Base-by-base conservation (phyloP, 176 grass and related monocot genomes). In the Themeda triandra region DNA sequence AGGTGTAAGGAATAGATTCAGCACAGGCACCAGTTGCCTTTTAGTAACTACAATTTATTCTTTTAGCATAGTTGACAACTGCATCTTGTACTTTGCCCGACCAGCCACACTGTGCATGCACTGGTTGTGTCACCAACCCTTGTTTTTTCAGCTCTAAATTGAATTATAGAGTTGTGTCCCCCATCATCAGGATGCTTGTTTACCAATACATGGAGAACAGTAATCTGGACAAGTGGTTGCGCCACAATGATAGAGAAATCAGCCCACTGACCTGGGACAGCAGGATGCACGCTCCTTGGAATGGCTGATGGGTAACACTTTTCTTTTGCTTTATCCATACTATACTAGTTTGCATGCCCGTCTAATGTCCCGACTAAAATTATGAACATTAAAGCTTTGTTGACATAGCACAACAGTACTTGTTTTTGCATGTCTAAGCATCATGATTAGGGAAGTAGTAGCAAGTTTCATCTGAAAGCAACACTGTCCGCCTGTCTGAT, bases 261-360 rank as follows among this genome's bases (percentile, higher is more conserved):
- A 95, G 89, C 39, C 89, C 87, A 18, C 88, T 98, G 45, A 95
- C 86, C 67, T 98, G 91, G 96, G 91, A 95, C 30, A 90, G 92
- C 27, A 95, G 96, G 86, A 92, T 98, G 89, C 94, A 93, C 93
- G 80, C 94, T 98, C 59, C 91, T 98, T 54, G 96, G 96, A 87
- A 98, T 91, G 6, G 93, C 96, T 64, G 93, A 89, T 93, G 96
- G 89, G 96, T 98, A 82, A 83, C 54, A 3, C 14, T 48, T 71
- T 66, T n/a, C 19, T 46, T 31, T 59, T 39, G 13, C 74, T 32
- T 25, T 18, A 31, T n/a, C 66, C 66, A 33, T 69, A 21, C 29
- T 60, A 9, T 0, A 64, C 23, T 53, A 19, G 48, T 10, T 4
- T 33, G 35, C 23, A 17, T 23, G 21, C 12, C n/a, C 12, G 13